Conservation (phyloP, 2,329 filamentous ascomycete species). For the Diaporthe citriasiana region DNA sequence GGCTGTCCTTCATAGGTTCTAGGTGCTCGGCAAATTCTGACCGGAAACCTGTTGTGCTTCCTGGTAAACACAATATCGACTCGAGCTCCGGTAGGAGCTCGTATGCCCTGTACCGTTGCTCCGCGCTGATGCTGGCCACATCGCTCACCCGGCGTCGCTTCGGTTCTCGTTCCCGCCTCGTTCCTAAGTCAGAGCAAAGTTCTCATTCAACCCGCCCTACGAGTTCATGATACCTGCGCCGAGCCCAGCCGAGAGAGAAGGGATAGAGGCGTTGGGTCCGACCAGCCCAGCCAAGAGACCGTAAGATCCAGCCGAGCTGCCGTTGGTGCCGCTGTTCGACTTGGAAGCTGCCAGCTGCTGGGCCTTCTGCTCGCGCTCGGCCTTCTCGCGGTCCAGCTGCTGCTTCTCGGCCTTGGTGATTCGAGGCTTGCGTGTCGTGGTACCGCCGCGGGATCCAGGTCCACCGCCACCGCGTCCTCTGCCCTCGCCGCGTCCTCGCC, state of each 20-base stretch:
- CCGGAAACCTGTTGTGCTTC: neutral
- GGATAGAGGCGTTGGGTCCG: conserved; percentile 30
- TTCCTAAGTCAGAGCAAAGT: conserved; percentile 4
- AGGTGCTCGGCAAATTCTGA: neutral
- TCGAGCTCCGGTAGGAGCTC: neutral
- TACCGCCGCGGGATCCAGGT: conserved; percentile 82
- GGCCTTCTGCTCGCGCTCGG: conserved; percentile 73
- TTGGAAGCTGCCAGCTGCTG: conserved; percentile 54
- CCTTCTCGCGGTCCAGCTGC: conserved; percentile 84
- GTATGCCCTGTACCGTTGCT: neutral
- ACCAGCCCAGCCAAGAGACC: conserved; percentile 33
- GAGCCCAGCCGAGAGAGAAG: conserved; percentile 36
- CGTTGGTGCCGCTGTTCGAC: conserved; percentile 52
- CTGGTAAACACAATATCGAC: neutral
- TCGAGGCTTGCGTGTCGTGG: conserved; percentile 83
- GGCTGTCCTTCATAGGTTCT: neutral
- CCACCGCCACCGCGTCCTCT: conserved; percentile 65
- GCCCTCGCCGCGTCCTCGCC: conserved; percentile 54
- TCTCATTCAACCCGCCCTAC: conserved; percentile 26
- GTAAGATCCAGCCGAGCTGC: conserved; percentile 31
- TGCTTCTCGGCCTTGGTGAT: conserved; percentile 89
- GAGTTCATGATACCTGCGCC: conserved; percentile 37
- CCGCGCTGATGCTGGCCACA: neutral
- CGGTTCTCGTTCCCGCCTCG: neutral
- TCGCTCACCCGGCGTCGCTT: too few species aligned